Base-by-base conservation (phyloP, 352 stramenopile species). In the Phytophthora megakarya region DNA sequence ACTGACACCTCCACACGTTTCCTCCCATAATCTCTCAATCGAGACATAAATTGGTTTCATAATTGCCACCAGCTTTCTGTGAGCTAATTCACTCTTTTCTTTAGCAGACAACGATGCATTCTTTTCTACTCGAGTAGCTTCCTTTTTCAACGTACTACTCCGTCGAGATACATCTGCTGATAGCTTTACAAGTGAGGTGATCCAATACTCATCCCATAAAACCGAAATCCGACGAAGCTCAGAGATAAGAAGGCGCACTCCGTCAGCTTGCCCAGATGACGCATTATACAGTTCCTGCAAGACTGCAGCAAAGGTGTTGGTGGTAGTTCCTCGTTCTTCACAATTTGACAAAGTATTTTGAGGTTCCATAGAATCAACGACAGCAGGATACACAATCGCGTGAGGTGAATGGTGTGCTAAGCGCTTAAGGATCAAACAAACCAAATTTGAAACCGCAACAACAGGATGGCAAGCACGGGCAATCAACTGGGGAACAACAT, bases 121-220 rank as follows among this genome's bases (percentile, higher is more conserved):
- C 46, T 77, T 90, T 10, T 87, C 75, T 13, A 95, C 81, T 3
- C 86, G 78, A 37, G 56, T 54, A 4, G 82, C 79, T 61, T 96
- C 86, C 48, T 94, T 93, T 54, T 92, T 79, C 18, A 96, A 35
- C 16, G 88, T 95, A 51, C 60, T 81, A 3, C 76, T 78, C 37
- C 84, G 67, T 19, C 88, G 80, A 56, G 71, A 74, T 9, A 95
- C 82, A 54, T 96, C 86, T 0, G 80, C 70, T 11, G 80, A 80
- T 56, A 96, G 57, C 50, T 96, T 96, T 30, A 78, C 72, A 13
- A 96, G 69, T 8, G 73, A 74, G 25, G 44, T 76, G 15, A 92
- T 78, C 88, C 88, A 96, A 6, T 75, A 73, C 69, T 96, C 88
- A 40, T 96, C 88, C 86, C 86, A 96, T 38, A 96, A 54, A 38